Conservation (phyloP, 2,329 filamentous ascomycete genomes). For the Exserohilum turcica region DNA sequence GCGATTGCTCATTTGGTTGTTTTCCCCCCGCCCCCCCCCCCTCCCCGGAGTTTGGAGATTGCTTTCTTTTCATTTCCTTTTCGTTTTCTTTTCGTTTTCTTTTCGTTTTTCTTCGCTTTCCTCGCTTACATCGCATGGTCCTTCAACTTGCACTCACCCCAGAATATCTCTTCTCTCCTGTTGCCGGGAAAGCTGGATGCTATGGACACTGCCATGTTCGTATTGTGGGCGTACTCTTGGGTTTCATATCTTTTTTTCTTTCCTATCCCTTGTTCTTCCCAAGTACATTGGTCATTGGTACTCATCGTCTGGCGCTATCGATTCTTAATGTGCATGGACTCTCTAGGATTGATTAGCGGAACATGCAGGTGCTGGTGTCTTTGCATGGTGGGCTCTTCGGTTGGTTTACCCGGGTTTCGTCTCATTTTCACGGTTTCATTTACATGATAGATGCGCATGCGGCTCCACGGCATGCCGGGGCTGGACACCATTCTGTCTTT, state of each 20-base stretch:
- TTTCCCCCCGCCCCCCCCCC: too few relatives aligned
- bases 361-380: conserved; percentile 20
- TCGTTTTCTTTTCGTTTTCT: conserved; percentile 7
- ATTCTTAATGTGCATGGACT: conserved; percentile 32
- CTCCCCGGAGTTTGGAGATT: conserved; percentile 38
- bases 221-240: conserved; percentile 13
- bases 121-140: conserved; percentile 8
- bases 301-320: conserved; percentile 38
- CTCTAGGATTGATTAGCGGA: conserved; percentile 29
- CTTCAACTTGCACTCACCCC: conserved; percentile 7
- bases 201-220: conserved; percentile 16
- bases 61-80: not conserved
- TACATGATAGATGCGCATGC: conserved; percentile 33
- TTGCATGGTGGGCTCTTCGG: conserved; percentile 33
- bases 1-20: conserved; percentile 40
- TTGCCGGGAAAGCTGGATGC: conserved; percentile 24
- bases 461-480: conserved; percentile 28
- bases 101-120: conserved; percentile 8
- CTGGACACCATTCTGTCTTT: conserved; percentile 39
- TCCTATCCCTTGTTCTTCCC: not conserved
- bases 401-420: conserved; percentile 19
- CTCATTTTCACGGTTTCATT: conserved; percentile 20
- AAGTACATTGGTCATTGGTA: conserved; percentile 9
- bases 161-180: conserved; percentile 17
- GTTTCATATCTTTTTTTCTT: conserved; percentile 5